These are phyloP conservation scores for Corylus americana DNA, from an alignment of 306 rosid genomes.

Conservation along the genomic window DNA sequence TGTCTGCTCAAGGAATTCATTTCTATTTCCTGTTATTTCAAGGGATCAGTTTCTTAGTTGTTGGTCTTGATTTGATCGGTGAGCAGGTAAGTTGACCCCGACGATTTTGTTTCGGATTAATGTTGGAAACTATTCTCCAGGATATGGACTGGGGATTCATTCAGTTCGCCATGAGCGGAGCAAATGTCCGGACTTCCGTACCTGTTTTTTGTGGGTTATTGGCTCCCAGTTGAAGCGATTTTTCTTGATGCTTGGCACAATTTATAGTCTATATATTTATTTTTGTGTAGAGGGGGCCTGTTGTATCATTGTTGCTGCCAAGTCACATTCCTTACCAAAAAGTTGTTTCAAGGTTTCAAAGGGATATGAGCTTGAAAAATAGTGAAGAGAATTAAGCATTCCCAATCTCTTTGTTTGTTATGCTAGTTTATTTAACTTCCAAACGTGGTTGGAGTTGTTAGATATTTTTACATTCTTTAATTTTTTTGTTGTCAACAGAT, in stretches of 20 bases:
- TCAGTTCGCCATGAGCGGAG: constrained; percentile 9
- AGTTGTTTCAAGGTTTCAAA: constrained; percentile 28
- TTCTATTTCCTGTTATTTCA: constrained; percentile 95
- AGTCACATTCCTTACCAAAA: constrained; percentile 23
- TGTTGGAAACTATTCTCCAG: constrained; percentile 28
- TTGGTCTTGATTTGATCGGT: constrained; percentile 96
- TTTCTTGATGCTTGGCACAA: constrained; percentile 38
- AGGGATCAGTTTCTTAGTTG: constrained; percentile 88
- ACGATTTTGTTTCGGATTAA: constrained; percentile 23
- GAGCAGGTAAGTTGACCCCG: constrained; percentile 81
- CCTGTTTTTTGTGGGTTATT: constrained; percentile 23
- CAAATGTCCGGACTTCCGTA: constrained; percentile 21
- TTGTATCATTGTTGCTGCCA: constrained; percentile 46
- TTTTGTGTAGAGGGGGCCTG: constrained; percentile 34
- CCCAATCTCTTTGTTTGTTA: constrained; percentile 28
- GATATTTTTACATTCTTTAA: constrained; percentile 47
- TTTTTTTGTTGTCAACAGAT: constrained; percentile 33
- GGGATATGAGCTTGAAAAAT: constrained; percentile 13
- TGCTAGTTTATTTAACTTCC: constrained; percentile 32
- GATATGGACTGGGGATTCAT: constrained; percentile 10
- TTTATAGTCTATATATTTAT: constrained; percentile 29
- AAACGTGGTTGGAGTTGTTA: constrained; percentile 30
- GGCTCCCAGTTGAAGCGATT: constrained; percentile 44
- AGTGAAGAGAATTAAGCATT: constrained; percentile 12
- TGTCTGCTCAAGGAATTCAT: constrained; percentile 98